Base-by-base conservation (phyloP, 768 basidiomycete genomes). In the Sutorius australiensis region DNA sequence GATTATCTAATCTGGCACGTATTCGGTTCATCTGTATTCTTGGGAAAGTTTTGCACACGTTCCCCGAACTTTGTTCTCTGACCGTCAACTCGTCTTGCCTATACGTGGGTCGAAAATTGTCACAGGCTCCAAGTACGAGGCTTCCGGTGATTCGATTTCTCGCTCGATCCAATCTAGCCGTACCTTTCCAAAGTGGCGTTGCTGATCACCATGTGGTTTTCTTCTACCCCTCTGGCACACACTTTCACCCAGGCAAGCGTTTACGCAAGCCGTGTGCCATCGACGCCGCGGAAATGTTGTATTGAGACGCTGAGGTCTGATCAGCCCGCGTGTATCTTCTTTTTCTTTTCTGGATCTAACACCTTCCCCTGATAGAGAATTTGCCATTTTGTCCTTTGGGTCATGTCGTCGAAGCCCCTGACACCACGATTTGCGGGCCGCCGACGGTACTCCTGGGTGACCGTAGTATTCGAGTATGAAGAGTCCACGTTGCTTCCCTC, bases 281-380 rank as follows among this genome's bases (percentile, higher is more conserved):
- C n/a, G 34, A 24, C 2, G 3, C 19, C 38, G 3, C 39, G 11
- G 13, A 7, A 10, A 42, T 4, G 16, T 11, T 16, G 24, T 7
- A 6, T 6, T 8, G 19, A 19, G 32, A 16, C 30, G 13, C 6
- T 27, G 5, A 48, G 46, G 53, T 38, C 42, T 45, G 21, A 36
- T 45, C 43, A 45, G 37, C 46, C 58, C 46, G 46, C 27, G 41
- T 60, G 37, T 41, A 7, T 38, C 28, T 24, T 24, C 24, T 24
- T 24, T 24, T 24, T 24, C 24, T 37, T 27, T 32, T 41, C 16
- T 27, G 4, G 1, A 27, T 27, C 37, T 30, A 13, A 17, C 16
- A 7, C 19, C 13, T 0, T 11, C 31, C 27, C 45, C 38, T 39
- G 31, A 10, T 16, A n/a, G 27, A 46, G n/a, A 38, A 39, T 14